These are phyloP conservation scores for Chaetoceros muelleri DNA, from an alignment of 108 stramenopile species.

Conservation along the genomic window DNA sequence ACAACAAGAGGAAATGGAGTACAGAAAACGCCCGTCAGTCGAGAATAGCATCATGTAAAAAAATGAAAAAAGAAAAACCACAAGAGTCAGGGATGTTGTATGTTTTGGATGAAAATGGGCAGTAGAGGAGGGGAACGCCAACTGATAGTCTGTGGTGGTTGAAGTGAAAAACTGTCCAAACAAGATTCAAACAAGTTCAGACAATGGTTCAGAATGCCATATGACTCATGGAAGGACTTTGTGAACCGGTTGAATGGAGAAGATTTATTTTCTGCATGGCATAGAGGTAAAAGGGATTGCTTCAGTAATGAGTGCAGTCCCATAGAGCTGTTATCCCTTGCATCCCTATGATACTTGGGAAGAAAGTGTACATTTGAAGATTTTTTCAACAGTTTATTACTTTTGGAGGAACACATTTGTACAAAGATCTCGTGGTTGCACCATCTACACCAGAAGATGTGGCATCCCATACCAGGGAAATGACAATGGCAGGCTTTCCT, in stretches of 20 bases:
- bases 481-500: slow-evolving; percentile 11
- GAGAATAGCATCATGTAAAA: too few relatives aligned
- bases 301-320: neutral
- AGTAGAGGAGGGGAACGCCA: too few relatives aligned
- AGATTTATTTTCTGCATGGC: neutral
- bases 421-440: slow-evolving; percentile 1
- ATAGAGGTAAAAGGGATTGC: neutral
- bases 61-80: too few relatives aligned
- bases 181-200: too few relatives aligned
- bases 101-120: too few relatives aligned
- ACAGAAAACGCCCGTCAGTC: too few relatives aligned
- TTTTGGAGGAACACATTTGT: neutral
- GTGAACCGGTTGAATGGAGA: neutral
- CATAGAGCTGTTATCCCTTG: slow-evolving; percentile 2
- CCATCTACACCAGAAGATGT: slow-evolving; percentile 1
- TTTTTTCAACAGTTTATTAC: neutral
- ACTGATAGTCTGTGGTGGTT: too few relatives aligned
- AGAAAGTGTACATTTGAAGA: slow-evolving; percentile 1
- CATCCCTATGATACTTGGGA: neutral
- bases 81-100: too few relatives aligned
- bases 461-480: neutral
- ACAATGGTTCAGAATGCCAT: neutral
- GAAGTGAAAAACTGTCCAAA: too few relatives aligned
- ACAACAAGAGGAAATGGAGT: too few relatives aligned
- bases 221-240: neutral